Conservation (phyloP, 768 basidiomycete genomes). For the Lactarius akahatsu region DNA sequence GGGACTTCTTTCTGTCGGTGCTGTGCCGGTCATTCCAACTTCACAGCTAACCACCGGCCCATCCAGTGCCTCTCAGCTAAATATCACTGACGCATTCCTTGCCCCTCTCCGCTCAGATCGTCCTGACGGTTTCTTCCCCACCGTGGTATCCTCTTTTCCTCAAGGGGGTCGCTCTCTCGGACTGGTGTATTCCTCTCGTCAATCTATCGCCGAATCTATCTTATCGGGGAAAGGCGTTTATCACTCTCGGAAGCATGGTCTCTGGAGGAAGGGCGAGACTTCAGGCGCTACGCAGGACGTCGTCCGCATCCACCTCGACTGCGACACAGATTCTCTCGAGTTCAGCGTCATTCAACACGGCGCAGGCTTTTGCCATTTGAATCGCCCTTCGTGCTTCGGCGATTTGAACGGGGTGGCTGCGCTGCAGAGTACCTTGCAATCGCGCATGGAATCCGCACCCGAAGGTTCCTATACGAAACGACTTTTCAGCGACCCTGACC, state of each 20-base stretch:
- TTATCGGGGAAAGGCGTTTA: conserved; percentile 89
- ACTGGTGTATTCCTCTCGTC: conserved; percentile 90
- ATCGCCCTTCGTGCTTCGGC: conserved; percentile 89
- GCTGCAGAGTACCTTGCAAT: conserved; percentile 74
- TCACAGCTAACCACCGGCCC: conserved; percentile 61
- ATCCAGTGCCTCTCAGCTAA: conserved; percentile 59
- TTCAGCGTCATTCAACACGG: conserved; percentile 90
- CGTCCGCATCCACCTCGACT: conserved; percentile 79
- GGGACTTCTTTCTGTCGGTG: conserved; percentile 56
- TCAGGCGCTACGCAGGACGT: conserved; percentile 92
- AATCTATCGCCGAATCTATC: conserved; percentile 86
- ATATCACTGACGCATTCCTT: conserved; percentile 83
- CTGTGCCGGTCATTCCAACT: conserved; percentile 68
- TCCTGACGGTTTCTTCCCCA: conserved; percentile 89
- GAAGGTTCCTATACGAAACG: conserved; percentile 90
- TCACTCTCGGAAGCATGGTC: conserved; percentile 91
- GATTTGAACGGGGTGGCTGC: conserved; percentile 71
- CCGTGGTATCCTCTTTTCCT: conserved; percentile 71
- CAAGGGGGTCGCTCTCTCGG: conserved; percentile 79
- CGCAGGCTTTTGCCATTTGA: conserved; percentile 90
- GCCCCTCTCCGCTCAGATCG: conserved; percentile 82
- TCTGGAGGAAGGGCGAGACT: conserved; percentile 97
- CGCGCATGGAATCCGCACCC: conserved; percentile 73
- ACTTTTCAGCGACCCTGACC: conserved; percentile 74
- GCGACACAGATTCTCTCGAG: conserved; percentile 90